Evolutionary conservation across 2,329 filamentous ascomycete genomes (phyloP).

Genomic region (Xylariaceae sp.): DNA sequence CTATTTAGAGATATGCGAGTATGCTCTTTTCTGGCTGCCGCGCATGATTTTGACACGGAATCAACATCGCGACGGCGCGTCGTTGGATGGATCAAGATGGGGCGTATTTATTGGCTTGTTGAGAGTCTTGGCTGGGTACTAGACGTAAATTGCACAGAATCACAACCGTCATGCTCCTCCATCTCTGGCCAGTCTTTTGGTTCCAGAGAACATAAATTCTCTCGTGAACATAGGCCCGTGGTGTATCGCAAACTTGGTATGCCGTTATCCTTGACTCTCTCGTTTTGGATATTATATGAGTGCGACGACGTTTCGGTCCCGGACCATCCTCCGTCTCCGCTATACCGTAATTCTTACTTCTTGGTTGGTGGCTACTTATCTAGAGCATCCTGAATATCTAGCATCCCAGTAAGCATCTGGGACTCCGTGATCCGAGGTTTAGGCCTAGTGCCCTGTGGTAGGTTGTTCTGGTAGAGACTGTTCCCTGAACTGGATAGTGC

Average conservation of each 20-base stretch:
- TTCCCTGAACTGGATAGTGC: too few species aligned
- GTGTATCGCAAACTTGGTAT: not conserved
- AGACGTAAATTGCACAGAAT: not conserved
- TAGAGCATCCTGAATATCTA: too few species aligned
- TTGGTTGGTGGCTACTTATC: not conserved
- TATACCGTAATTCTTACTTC: too few species aligned
- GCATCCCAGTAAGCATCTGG: too few species aligned
- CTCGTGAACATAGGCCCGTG: not conserved
- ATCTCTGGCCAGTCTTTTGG: not conserved
- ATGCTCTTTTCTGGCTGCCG: slow-evolving; percentile 9
- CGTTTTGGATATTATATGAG: not conserved
- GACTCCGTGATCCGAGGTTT: too few species aligned
- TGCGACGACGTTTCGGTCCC: too few species aligned
- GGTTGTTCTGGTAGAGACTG: too few species aligned
- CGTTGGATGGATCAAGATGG: not conserved
- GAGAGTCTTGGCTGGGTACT: slow-evolving; percentile 4
- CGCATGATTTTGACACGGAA: slow-evolving; percentile 1
- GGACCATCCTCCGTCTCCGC: too few species aligned
- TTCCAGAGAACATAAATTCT: not conserved
- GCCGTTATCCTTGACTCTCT: not conserved
- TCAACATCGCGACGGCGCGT: not conserved
- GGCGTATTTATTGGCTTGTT: not conserved
- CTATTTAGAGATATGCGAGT: not conserved
- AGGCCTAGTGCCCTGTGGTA: too few species aligned
- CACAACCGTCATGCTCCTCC: not conserved